Evolutionary conservation across 129 eudicot genomes (phyloP).

Genomic region (Tanacetum coccineum): DNA sequence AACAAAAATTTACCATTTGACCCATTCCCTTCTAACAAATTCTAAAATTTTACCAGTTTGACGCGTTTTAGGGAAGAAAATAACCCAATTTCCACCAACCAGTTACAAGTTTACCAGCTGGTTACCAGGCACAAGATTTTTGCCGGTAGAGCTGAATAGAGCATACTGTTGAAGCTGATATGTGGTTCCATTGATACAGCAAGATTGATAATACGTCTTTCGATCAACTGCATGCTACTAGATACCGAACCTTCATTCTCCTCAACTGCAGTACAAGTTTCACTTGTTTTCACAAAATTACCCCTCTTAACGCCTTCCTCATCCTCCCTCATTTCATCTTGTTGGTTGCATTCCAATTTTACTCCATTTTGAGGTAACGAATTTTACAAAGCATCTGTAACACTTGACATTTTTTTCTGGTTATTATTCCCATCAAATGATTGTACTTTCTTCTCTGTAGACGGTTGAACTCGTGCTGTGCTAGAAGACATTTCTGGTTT

Average conservation of each 20-base stretch:
- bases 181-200: background rate
- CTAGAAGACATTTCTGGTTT: conserved; percentile 38
- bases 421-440: background rate
- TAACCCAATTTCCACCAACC: too few species aligned
- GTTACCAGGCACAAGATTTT: background rate
- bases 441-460: conserved; percentile 27
- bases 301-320: too few species aligned
- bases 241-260: background rate
- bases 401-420: background rate
- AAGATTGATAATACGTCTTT: background rate
- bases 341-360: background rate
- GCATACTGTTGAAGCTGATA: background rate
- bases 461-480: conserved; percentile 27
- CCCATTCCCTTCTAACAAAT: too few species aligned
- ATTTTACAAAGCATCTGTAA: background rate
- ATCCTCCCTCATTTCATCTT: background rate
- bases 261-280: background rate
- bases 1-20: too few species aligned
- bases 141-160: background rate
- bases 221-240: background rate
- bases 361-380: background rate
- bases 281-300: background rate
- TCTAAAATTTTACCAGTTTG: too few species aligned
- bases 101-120: too few species aligned
- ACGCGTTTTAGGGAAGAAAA: too few species aligned